Evolutionary conservation across 768 basidiomycete genomes (phyloP).

Genomic region (Phlebiopsis gigantea): DNA sequence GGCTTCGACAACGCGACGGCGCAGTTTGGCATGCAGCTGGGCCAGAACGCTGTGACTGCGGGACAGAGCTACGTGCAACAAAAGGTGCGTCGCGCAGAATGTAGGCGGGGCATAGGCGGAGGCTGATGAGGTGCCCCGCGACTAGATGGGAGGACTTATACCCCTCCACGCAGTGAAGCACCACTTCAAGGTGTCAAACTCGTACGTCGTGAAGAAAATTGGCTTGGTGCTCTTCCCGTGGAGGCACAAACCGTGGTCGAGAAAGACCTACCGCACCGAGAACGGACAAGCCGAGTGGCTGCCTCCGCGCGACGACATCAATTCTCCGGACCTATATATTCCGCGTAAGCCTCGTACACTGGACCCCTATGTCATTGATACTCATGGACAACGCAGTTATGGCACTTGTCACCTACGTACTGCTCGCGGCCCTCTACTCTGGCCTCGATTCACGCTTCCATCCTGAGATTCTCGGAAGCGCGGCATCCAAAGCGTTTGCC

Average conservation of each 20-base stretch:
- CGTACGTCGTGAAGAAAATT: conserved; percentile 89
- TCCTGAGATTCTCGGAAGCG: conserved; percentile 84
- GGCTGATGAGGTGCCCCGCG: conserved; percentile 6
- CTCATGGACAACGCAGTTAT: conserved; percentile 51
- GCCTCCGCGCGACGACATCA: conserved; percentile 89
- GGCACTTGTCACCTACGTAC: conserved; percentile 94
- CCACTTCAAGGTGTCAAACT: conserved; percentile 94
- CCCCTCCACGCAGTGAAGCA: conserved; percentile 77
- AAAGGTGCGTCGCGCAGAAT: conserved; percentile 53
- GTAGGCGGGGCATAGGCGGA: too few relatives aligned
- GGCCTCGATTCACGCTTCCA: conserved; percentile 82
- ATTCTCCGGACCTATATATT: conserved; percentile 95
- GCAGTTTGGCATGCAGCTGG: conserved; percentile 94
- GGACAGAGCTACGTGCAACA: conserved; percentile 95
- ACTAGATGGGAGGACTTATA: conserved; percentile 74
- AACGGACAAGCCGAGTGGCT: conserved; percentile 72
- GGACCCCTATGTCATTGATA: not conserved
- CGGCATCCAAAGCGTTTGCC: conserved; percentile 76
- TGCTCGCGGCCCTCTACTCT: conserved; percentile 79
- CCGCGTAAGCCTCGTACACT: conserved; percentile 49
- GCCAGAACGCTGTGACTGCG: conserved; percentile 84
- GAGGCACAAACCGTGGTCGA: conserved; percentile 84
- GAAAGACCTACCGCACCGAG: conserved; percentile 62
- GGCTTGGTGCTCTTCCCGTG: conserved; percentile 91
- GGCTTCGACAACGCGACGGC: conserved; percentile 91